phyloP scores from a whole-genome alignment of 2,329 filamentous ascomycete species.

The Fusarium haematococcum region DNA sequence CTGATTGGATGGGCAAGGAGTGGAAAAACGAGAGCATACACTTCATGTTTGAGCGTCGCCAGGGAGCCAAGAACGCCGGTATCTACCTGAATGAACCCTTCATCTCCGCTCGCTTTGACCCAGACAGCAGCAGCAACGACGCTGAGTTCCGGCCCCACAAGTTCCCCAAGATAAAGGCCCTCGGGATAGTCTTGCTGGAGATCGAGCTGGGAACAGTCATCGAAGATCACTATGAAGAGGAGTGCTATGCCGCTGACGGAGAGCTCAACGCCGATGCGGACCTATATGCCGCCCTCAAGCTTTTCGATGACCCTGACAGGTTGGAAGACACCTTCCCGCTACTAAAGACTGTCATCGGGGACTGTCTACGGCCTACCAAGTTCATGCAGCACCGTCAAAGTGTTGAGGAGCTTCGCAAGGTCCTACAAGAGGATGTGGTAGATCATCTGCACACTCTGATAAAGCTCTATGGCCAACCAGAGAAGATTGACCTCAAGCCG shows the following conservation, averaged over 20 bases:
- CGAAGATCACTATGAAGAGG: background rate
- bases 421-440: conserved; percentile 9
- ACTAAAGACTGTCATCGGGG: conserved; percentile 6
- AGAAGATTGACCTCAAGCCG: conserved; percentile 9
- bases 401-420: conserved; percentile 12
- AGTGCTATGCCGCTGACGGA: background rate
- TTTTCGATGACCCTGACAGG: background rate
- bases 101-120: background rate
- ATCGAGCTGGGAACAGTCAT: background rate
- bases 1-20: background rate
- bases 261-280: background rate
- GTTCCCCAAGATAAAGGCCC: background rate
- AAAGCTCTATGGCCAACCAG: conserved; percentile 7
- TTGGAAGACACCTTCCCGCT: background rate
- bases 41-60: background rate
- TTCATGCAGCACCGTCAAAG: conserved; percentile 19
- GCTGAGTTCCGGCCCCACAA: background rate
- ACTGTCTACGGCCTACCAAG: conserved; percentile 5
- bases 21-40: background rate
- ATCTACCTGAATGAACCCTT: background rate
- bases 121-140: background rate
- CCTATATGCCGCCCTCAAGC: background rate
- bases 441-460: conserved; percentile 10
- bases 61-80: background rate
- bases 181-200: background rate